Evolutionary conservation across 495 filamentous ascomycete genomes (phyloP).

Genomic region (Penicillium maclennaniae): DNA sequence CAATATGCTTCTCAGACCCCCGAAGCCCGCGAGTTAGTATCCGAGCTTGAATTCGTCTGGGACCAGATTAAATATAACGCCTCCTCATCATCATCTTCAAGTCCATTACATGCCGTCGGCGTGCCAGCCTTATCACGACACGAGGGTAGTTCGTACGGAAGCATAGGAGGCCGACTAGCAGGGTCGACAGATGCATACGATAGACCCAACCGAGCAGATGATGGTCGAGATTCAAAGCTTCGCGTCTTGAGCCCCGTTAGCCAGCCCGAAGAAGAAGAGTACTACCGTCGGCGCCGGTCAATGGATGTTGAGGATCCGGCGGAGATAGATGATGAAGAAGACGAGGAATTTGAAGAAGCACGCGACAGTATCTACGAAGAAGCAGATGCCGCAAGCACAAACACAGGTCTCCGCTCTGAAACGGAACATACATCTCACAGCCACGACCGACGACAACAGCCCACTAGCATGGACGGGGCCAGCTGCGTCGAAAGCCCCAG

Average conservation of each 20-base stretch:
- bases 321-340: constrained; percentile 44
- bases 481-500: constrained; percentile 6
- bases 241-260: constrained; percentile 76
- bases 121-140: constrained; percentile 34
- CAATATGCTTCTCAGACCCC: constrained; percentile 77
- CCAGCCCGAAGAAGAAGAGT: constrained; percentile 62
- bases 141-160: constrained; percentile 30
- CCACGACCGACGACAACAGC: constrained; percentile 11
- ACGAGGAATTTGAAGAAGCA: constrained; percentile 43
- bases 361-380: constrained; percentile 37
- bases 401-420: constrained; percentile 13
- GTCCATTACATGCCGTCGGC: constrained; percentile 31
- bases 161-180: constrained; percentile 32
- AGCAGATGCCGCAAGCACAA: constrained; percentile 25
- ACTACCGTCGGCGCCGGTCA: constrained; percentile 40
- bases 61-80: constrained; percentile 90
- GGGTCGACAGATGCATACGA: constrained; percentile 25
- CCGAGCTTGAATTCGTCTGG: constrained; percentile 98
- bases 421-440: constrained; percentile 16
- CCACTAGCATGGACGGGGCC: constrained; percentile 9
- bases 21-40: constrained; percentile 80
- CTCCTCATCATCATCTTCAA: constrained; percentile 56
- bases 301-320: constrained; percentile 21
- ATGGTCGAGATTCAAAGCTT: constrained; percentile 38
- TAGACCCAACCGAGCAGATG: constrained; percentile 11